Evolutionary conservation across 768 basidiomycete species (phyloP).

Genomic region (Auriscalpium orientale): DNA sequence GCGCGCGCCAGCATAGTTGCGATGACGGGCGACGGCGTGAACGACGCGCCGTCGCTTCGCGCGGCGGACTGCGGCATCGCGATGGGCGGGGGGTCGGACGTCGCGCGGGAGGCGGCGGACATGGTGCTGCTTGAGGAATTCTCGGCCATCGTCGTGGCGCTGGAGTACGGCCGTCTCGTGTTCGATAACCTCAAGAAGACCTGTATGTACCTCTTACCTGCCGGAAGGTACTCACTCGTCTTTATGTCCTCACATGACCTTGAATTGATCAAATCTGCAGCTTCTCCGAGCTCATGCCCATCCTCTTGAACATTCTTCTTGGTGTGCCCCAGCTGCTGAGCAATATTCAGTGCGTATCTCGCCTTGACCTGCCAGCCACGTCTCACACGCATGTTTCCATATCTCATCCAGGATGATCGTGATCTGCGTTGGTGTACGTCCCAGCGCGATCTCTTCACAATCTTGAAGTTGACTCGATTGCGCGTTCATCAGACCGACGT

Average conservation of each 20-base stretch:
- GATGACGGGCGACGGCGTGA: slow-evolving; percentile 52
- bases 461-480: background rate
- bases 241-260: slow-evolving; percentile 13
- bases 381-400: slow-evolving; percentile 13
- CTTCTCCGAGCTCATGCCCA: slow-evolving; percentile 57
- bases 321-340: slow-evolving; percentile 37
- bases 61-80: slow-evolving; percentile 58
- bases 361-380: slow-evolving; percentile 31
- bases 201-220: slow-evolving; percentile 44
- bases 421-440: slow-evolving; percentile 39
- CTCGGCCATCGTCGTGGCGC: slow-evolving; percentile 53
- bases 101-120: slow-evolving; percentile 51
- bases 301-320: slow-evolving; percentile 40
- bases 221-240: slow-evolving; percentile 42
- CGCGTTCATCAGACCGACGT: slow-evolving; percentile 40
- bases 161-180: slow-evolving; percentile 58
- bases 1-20: slow-evolving; percentile 44
- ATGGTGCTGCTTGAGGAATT: slow-evolving; percentile 61
- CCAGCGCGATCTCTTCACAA: background rate
- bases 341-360: slow-evolving; percentile 24
- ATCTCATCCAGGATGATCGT: slow-evolving; percentile 31
- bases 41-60: slow-evolving; percentile 51
- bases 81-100: slow-evolving; percentile 46
- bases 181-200: slow-evolving; percentile 61
- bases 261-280: slow-evolving; percentile 18